Conservation (phyloP, 2,329 filamentous ascomycete genomes). For the Fonsecaea monophora region DNA sequence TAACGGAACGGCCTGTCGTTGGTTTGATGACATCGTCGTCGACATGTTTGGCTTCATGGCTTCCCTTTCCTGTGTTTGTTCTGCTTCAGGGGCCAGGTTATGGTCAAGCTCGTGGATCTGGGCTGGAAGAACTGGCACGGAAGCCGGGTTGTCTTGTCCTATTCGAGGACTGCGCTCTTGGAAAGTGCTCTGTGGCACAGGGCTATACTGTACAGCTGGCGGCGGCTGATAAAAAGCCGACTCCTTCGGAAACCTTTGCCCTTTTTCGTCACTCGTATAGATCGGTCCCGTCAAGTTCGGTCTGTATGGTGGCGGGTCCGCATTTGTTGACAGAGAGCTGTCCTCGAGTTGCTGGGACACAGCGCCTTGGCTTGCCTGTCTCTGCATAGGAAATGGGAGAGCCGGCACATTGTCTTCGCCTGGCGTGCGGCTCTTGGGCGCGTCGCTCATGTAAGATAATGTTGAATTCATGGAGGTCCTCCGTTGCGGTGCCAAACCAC, state of each 20-base stretch:
- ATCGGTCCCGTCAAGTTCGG: slow-evolving; percentile 10
- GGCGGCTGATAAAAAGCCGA: slow-evolving; percentile 31
- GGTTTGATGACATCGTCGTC: background rate
- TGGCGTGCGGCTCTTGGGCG: slow-evolving; percentile 20
- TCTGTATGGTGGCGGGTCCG: slow-evolving; percentile 19
- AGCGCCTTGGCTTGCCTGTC: slow-evolving; percentile 19
- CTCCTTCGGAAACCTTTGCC: slow-evolving; percentile 27
- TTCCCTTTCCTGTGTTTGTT: background rate
- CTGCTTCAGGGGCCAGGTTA: background rate
- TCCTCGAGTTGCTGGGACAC: slow-evolving; percentile 9
- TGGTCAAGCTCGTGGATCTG: slow-evolving; percentile 26
- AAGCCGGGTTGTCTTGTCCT: background rate
- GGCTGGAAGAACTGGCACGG: background rate
- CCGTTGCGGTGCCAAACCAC: slow-evolving; percentile 24
- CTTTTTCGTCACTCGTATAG: slow-evolving; percentile 26
- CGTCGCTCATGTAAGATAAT: slow-evolving; percentile 29
- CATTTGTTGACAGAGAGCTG: background rate
- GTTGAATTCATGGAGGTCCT: slow-evolving; percentile 37
- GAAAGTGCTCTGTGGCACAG: slow-evolving; percentile 13
- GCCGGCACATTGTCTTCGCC: slow-evolving; percentile 30
- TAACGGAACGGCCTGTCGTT: slow-evolving; percentile 19
- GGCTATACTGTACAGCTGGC: background rate
- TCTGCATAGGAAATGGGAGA: slow-evolving; percentile 18
- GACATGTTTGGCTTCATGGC: background rate
- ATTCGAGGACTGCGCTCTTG: slow-evolving; percentile 8